Base-by-base conservation (phyloP, 306 rosid genomes). In the Pachyrhizus erosus region DNA sequence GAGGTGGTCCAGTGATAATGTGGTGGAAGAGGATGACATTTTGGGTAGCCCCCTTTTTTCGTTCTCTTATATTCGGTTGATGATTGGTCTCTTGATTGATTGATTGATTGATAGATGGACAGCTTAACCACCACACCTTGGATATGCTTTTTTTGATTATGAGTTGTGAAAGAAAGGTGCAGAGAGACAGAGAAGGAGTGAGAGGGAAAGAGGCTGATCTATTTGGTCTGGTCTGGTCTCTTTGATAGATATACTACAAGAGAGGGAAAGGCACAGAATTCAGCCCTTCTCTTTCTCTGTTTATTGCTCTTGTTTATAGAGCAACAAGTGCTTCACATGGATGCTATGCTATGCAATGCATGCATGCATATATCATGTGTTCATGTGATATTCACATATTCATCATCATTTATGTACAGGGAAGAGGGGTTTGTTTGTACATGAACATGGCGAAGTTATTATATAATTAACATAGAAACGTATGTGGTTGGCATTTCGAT, bases 81-180 rank as follows among this genome's bases (percentile, higher is more conserved):
- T 95, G 99, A 95, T 95, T 95, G 98, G 94, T 94, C 94, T 88
- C 42, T 82, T 78, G 89, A 83, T 88, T 87, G 92, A 90, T 89
- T 80, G 89, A 89, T 91, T 83, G 97, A 94, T 89, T 85, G 97
- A 90, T 93, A 82, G 97, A 91, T 84, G 90, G 97, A 93, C 94
- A 93, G 97, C 86, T 90, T 91, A 93, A 95, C 98, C 75, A 90
- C 95, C 75, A 42, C 93, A 86, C 96, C 98, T 95, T 93, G 92
- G 97, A 91, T 93, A 91, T 93, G 93, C 97, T 85, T 90, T 91
- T 87, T 79, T 91, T 88, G 92, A 90, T 90, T 89, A 87, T 89
- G 90, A 89, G 89, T 88, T 84, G 84, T 83, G 92, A 88, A 89
- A 90, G 91, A 86, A 80, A 94, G 90, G 89, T 80, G 80, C 84